Base-by-base conservation (phyloP, 257 asterid genomes). In the Nicotiana undulata region DNA sequence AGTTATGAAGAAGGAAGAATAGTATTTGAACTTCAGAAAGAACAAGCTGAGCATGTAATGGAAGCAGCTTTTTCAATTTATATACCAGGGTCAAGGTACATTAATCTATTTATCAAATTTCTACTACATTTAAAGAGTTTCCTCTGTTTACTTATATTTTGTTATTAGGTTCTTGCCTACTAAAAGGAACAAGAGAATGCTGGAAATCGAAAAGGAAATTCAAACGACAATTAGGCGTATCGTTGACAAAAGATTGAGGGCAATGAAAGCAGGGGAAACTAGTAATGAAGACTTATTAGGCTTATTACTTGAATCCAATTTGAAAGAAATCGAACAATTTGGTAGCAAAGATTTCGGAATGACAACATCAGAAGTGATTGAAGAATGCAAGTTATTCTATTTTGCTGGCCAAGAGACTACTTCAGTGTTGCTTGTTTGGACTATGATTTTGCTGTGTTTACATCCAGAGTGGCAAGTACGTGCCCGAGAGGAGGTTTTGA, bases 331-430 rank as follows among this genome's bases (percentile, higher is more conserved):
- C 12, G 66, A 81, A 49, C 22, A 22, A 2, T 51, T n/a, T 0
- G 81, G 85, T 3, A 46, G 18, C 46, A 79, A 74, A 31, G 63
- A 44, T 6, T 81, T 44, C 3, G 86, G 86, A 5, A 75, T 81
- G 82, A 81, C 79, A 16, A 55, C 67, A 4, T 0, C 6, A 29
- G 84, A 81, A 20, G 85, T 90, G 0, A 66, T 90, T 3, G 88
- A 90, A 31, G 93, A 90, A 52, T 90, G 91, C 91, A 90, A 84
- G 79, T 79, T 90, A n/a, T 90, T 90, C 77, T 86, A 88, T 79
- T 88, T 86, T 72, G 90, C 89, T 13, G 93, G 93, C 5, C 93
- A 91, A 70, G 96, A 91, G 55, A 91, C 91, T 3, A 91, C 93
- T 9, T 87, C 94, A 0, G 63, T 75, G 17, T 80, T 90, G 68